These are phyloP conservation scores for Chaetomiaceae sp. DNA, from an alignment of 2,329 filamentous ascomycete genomes.

Conservation along the genomic window DNA sequence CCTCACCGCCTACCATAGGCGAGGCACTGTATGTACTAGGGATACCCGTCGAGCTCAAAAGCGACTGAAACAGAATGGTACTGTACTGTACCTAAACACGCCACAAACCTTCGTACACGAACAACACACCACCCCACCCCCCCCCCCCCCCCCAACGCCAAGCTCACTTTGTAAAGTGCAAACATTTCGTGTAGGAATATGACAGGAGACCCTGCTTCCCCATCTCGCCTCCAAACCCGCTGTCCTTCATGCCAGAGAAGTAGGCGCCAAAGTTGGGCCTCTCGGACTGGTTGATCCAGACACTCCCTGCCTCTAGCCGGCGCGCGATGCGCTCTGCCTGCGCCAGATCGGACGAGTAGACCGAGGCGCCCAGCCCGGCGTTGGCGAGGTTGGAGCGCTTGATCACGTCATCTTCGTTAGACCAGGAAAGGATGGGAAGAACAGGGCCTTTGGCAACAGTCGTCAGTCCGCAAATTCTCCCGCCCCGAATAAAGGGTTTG, in stretches of 20 bases:
- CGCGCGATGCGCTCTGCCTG: conserved; percentile 49
- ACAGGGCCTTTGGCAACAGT: conserved; percentile 47
- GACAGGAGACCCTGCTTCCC: conserved; percentile 33
- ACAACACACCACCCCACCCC: background rate
- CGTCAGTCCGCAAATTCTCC: no score
- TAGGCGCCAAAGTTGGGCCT: conserved; percentile 31
- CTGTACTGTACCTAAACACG: no score
- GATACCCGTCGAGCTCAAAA: no score
- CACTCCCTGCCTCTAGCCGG: conserved; percentile 52
- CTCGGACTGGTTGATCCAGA: conserved; percentile 53
- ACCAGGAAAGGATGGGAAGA: conserved; percentile 59
- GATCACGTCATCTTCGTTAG: conserved; percentile 56
- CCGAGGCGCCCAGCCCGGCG: conserved; percentile 52
- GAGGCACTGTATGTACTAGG: no score
- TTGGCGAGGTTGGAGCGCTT: conserved; percentile 49
- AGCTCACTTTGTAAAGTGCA: conserved; percentile 30
- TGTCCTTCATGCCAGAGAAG: conserved; percentile 34
- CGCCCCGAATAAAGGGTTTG: no score
- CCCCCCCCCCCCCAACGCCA: background rate
- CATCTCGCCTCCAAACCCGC: conserved; percentile 35
- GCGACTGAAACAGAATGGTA: no score
- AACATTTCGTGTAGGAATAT: conserved; percentile 33
- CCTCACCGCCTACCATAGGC: background rate
- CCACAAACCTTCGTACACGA: no score
- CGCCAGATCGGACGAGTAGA: conserved; percentile 52